Evolutionary conservation across 2,329 filamentous ascomycete species (phyloP), one percentile per base, ranked within the genome.

Genomic region (Emmonsiellopsis sp.): DNA sequence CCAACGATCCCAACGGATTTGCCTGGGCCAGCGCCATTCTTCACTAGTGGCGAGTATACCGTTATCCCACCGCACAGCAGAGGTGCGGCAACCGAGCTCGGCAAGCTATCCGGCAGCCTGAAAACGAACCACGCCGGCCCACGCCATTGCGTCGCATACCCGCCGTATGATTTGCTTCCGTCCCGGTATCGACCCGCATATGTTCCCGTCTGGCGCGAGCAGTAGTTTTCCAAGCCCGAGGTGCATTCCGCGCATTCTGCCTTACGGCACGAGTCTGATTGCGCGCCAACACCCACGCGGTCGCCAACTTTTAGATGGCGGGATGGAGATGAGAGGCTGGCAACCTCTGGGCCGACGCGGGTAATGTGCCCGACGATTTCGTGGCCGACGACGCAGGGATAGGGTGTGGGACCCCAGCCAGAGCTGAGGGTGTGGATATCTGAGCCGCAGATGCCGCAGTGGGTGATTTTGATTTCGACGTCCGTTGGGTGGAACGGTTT

Each of bases 1-100:
- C 87, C 86, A 10, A 88, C 74, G 51, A 92, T 79, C 0, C 82
- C 87, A 0, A 92, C 84, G 3, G 71, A 76, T 67, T 86, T 87
- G 4, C 86, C 87, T 0, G 84, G 83, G 0, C 87, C 87, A 36
- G 81, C 77, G 1, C 80, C 81, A 37, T 86, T 82, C 32, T 84
- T 77, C 49, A 78, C 77, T 13, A 93, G 69, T 0, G 88, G 87
- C 4, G 79, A 79, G 64, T 80, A 93, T 0, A 85, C 79, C 0
- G 88, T 93, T 51, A 92, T 77, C 1, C 88, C 88, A 1, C 83
- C 88, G 63, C 88, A 92, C 32, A 92, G 76, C 74, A 93, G 82
- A 1, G 87, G 87, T 1, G 86, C 80, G 1, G 79, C 80, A 54
- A 77, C 72, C 8, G 73, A 74, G 33, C 71, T 75, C 1, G 68